Conservation (phyloP, 1,284 basidiomycete genomes). For the Fomitiporia mediterranea region DNA sequence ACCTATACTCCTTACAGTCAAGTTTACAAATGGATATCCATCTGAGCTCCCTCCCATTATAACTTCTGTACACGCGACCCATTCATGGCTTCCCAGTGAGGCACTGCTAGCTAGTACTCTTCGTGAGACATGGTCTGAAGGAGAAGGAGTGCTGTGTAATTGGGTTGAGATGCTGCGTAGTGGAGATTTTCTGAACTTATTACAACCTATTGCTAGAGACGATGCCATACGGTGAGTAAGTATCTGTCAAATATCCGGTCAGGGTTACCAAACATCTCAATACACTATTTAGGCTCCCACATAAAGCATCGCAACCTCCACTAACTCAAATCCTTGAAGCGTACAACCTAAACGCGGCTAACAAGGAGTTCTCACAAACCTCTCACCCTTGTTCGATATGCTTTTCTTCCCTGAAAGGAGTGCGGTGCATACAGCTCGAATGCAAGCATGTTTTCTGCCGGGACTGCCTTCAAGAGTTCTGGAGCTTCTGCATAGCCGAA, state of each 20-base stretch:
- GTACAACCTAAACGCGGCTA: conserved; percentile 44
- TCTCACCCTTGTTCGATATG: conserved; percentile 70
- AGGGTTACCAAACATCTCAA: conserved; percentile 15
- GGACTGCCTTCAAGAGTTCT: conserved; percentile 66
- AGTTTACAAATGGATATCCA: conserved; percentile 57
- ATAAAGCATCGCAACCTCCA: conserved; percentile 46
- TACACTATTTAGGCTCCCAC: conserved; percentile 49
- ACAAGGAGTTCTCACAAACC: conserved; percentile 50
- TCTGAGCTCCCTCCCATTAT: conserved; percentile 47
- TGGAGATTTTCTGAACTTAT: conserved; percentile 50
- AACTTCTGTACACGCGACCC: conserved; percentile 47
- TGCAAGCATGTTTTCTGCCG: conserved; percentile 75
- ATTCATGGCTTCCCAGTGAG: conserved; percentile 52
- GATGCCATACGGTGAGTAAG: conserved; percentile 42
- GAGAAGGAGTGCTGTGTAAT: conserved; percentile 56
- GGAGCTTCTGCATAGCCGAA: conserved; percentile 68
- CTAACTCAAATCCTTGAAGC: conserved; percentile 45
- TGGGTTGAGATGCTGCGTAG: conserved; percentile 69
- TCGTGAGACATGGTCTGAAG: conserved; percentile 51
- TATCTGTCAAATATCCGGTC: conserved; percentile 15
- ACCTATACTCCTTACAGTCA: conserved; percentile 52
- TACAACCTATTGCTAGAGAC: conserved; percentile 31
- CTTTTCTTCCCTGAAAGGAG: conserved; percentile 62
- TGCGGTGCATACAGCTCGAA: conserved; percentile 56
- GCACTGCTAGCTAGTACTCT: conserved; percentile 38